A percentile compares a stretch with the other conserved stretches of the same genome.
These are phyloP conservation scores for Debaryomyces tyrocola DNA, from an alignment of 805 yeast genomes.

Conservation along the genomic window DNA sequence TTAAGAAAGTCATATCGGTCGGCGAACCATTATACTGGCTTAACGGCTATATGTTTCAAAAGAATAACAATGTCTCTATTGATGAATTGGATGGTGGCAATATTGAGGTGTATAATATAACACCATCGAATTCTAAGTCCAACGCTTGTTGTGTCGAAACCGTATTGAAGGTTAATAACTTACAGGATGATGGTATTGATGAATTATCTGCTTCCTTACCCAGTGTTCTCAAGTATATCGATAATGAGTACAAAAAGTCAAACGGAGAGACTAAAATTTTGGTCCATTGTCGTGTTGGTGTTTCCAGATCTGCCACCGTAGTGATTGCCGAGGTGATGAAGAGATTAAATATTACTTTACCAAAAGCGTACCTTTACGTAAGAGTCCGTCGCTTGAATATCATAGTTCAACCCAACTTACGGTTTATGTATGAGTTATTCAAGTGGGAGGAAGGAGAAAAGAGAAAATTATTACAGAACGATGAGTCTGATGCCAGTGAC, in stretches of 20 bases:
- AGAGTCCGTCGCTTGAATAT: constrained; percentile 87
- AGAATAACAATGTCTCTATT: constrained; percentile 19
- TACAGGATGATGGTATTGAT: constrained; percentile 92
- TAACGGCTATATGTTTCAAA: constrained; percentile 27
- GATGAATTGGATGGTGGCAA: constrained; percentile 28
- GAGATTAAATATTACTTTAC: constrained; percentile 61
- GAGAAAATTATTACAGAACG: constrained; percentile 4
- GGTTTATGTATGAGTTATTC: constrained; percentile 87
- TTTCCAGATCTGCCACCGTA: constrained; percentile 90
- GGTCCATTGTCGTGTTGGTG: constrained; percentile 95
- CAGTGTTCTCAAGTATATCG: constrained; percentile 64
- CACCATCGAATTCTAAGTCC: constrained; percentile 15
- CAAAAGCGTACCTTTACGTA: constrained; percentile 84
- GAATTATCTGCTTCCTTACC: constrained; percentile 63
- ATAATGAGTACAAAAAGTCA: constrained; percentile 28
- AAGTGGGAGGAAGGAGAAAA: constrained; percentile 43
- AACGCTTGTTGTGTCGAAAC: constrained; percentile 33
- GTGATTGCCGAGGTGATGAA: constrained; percentile 95
- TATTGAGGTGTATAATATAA: constrained; percentile 29
- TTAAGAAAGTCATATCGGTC: constrained; percentile 75
- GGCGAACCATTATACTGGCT: constrained; percentile 81
- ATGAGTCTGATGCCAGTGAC: constrained; percentile 7
- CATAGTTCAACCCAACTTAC: constrained; percentile 89
- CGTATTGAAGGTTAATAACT: constrained; percentile 63
- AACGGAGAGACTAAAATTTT: constrained; percentile 39